Evolutionary conservation across 768 basidiomycete species (phyloP), one percentile per base, ranked within the genome.

Genomic region (Pulveroboletus frians): DNA sequence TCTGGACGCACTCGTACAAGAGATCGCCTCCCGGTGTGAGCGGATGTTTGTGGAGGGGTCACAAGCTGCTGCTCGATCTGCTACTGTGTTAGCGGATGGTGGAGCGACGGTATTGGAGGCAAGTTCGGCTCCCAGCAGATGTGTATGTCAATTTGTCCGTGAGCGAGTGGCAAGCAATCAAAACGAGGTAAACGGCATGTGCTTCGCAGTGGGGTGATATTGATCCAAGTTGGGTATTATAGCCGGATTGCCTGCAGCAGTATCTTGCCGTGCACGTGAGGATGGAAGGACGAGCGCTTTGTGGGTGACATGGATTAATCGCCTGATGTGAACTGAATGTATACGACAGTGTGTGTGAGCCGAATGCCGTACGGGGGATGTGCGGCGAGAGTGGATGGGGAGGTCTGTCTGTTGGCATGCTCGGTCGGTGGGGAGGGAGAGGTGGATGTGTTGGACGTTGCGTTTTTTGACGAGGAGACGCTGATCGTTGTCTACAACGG

Each of bases 381-480:
- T 55, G 66, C 62, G 59, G 59, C 66, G 45, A 66, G 64, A 47
- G 55, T 63, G 53, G 71, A 71, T 51, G 65, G 68, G 59, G 66
- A 72, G 53, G 70, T 83, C 43, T 76, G 70, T 55, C 62, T 84
- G 66, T 70, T 84, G 39, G 77, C 82, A 63, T 80, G 80, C 69
- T 54, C 32, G 36, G 51, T 59, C 44, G 66, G 67, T 52, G 69
- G 43, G 31, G 50, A 54, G 21, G 45, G 50, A 47, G 70, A 73
- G 56, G 64, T 82, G 59, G 74, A 82, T 51, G 57, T 88, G 39
- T 63, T 88, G 62, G 83, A 84, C 58, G 76, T 71, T 37, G 84
- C 88, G 47, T 90, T 90, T 69, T 88, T 92, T 66, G 88, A 91
- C 71, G 83, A 88, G 57, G 78, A 82, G 64, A 71, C 66, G 59